Evolutionary conservation across 2,329 filamentous ascomycete species (phyloP).

Genomic region (Parascedosporium putredinis): DNA sequence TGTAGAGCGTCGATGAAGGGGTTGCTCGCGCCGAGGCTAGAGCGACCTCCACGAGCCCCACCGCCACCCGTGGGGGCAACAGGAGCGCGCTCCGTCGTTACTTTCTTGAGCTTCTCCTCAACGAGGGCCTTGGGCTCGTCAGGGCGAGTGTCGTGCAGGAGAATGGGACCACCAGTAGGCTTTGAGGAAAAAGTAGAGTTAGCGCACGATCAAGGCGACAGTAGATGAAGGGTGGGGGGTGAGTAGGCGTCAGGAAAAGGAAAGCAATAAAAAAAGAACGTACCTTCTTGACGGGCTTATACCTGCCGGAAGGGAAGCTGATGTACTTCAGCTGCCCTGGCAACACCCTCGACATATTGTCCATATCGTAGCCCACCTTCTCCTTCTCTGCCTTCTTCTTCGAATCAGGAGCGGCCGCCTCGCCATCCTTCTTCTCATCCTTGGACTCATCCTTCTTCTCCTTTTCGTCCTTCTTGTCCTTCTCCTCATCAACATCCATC

Average conservation of each 20-base stretch:
- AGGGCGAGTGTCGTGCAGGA: conserved; percentile 78
- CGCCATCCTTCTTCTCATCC: conserved; percentile 45
- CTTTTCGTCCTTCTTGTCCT: conserved; percentile 34
- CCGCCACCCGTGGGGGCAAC: conserved; percentile 30
- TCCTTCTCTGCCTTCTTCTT: conserved; percentile 95
- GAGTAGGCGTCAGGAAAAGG: not conserved
- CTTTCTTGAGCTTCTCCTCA: conserved; percentile 88
- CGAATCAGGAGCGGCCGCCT: conserved; percentile 37
- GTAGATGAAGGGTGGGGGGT: conserved; percentile 25
- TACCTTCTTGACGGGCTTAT: conserved; percentile 84
- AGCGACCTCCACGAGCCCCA: conserved; percentile 21
- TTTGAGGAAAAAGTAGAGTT: too few species aligned
- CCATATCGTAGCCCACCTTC: conserved; percentile 90
- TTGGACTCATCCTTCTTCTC: conserved; percentile 46
- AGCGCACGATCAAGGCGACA: conserved; percentile 7
- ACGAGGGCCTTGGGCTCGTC: conserved; percentile 69
- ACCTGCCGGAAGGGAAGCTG: conserved; percentile 80
- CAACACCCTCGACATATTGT: conserved; percentile 93
- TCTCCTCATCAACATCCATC: conserved; percentile 75
- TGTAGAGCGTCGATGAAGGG: conserved; percentile 32
- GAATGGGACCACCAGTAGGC: conserved; percentile 86
- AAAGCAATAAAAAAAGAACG: conserved; percentile 17
- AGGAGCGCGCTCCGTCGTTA: conserved; percentile 50
- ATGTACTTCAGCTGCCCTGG: conserved; percentile 92
- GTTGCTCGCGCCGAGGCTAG: conserved; percentile 21